phyloP scores from a whole-genome alignment of 805 yeast species.

The Wickerhamiella kazuoi region DNA sequence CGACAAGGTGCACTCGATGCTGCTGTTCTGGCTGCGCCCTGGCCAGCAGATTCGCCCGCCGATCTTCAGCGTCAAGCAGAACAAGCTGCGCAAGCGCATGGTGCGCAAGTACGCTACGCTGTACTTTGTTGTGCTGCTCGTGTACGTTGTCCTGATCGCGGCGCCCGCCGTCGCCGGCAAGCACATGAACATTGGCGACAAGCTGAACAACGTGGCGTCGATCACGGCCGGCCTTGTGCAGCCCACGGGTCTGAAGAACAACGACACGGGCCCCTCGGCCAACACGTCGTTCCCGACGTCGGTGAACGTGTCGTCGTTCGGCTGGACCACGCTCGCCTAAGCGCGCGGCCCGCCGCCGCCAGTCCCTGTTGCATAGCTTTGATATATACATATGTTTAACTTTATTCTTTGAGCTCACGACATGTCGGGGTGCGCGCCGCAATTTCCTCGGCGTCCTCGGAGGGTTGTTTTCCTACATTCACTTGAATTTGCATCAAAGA shows the following conservation, averaged over 20 bases:
- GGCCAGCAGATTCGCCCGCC: conserved; percentile 95
- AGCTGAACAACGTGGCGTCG: conserved; percentile 19
- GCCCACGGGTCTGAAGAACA: conserved; percentile 65
- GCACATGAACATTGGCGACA: conserved; percentile 27
- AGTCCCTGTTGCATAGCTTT: no score
- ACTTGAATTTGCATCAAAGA: no score
- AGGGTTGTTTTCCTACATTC: no score
- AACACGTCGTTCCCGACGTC: conserved; percentile 30
- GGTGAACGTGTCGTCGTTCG: conserved; percentile 35
- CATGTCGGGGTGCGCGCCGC: no score
- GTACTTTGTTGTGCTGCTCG: conserved; percentile 49
- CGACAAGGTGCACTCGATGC: conserved; percentile 95
- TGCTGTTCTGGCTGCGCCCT: conserved; percentile 98
- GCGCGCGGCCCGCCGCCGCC: no score
- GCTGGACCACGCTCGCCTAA: conserved; percentile 14
- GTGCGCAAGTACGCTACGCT: conserved; percentile 79
- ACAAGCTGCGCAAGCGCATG: conserved; percentile 92
- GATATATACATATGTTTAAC: no score
- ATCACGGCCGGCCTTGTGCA: conserved; percentile 57
- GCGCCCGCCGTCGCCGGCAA: conserved; percentile 84
- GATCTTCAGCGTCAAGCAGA: conserved; percentile 89
- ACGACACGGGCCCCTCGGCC: conserved; percentile 45
- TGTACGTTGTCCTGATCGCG: conserved; percentile 60
- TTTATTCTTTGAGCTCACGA: no score
- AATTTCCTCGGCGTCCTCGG: no score